Percentiles rank a stretch among this genome's conserved stretches.
phyloP scores from a whole-genome alignment of 1,284 basidiomycete genomes.

The Tylopilus sp. region DNA sequence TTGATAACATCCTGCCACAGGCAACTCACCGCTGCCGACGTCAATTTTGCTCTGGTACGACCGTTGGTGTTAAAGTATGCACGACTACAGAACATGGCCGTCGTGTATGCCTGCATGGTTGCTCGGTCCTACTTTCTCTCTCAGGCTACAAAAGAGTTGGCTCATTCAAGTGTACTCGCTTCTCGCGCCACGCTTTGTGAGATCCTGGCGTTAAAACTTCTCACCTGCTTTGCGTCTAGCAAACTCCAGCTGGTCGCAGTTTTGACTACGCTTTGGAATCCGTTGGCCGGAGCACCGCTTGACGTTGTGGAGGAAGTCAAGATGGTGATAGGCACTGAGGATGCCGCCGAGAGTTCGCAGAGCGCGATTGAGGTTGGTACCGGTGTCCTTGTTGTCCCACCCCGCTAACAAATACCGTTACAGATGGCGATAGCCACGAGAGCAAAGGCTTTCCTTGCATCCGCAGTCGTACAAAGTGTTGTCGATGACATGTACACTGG shows the following conservation, averaged over 20 bases:
- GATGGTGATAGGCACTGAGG: slow-evolving; percentile 49
- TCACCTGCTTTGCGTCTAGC: slow-evolving; percentile 67
- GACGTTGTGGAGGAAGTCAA: slow-evolving; percentile 64
- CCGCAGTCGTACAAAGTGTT: slow-evolving; percentile 77
- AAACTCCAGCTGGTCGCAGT: slow-evolving; percentile 71
- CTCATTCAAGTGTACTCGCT: slow-evolving; percentile 66
- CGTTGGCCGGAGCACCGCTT: slow-evolving; percentile 72
- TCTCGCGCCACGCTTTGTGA: slow-evolving; percentile 79
- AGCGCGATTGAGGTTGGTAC: slow-evolving; percentile 74
- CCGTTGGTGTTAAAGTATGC: slow-evolving; percentile 81
- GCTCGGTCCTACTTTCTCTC: slow-evolving; percentile 53
- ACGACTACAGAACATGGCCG: slow-evolving; percentile 65
- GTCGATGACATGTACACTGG: slow-evolving; percentile 81
- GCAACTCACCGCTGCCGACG: slow-evolving; percentile 76
- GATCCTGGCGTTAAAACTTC: slow-evolving; percentile 81
- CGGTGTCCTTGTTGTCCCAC: neutral
- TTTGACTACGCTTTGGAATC: slow-evolving; percentile 76
- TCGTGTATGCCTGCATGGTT: slow-evolving; percentile 73
- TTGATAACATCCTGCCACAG: slow-evolving; percentile 34
- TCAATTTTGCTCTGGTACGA: slow-evolving; percentile 80
- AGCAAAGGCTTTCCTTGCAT: slow-evolving; percentile 75
- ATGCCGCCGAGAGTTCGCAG: slow-evolving; percentile 54
- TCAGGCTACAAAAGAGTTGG: slow-evolving; percentile 50
- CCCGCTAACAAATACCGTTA: neutral
- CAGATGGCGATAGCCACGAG: slow-evolving; percentile 84